A percentile compares a stretch with the other conserved stretches of the same genome.
phyloP scores from a whole-genome alignment of 2,329 filamentous ascomycete species.

The Grosmannia serpens region DNA sequence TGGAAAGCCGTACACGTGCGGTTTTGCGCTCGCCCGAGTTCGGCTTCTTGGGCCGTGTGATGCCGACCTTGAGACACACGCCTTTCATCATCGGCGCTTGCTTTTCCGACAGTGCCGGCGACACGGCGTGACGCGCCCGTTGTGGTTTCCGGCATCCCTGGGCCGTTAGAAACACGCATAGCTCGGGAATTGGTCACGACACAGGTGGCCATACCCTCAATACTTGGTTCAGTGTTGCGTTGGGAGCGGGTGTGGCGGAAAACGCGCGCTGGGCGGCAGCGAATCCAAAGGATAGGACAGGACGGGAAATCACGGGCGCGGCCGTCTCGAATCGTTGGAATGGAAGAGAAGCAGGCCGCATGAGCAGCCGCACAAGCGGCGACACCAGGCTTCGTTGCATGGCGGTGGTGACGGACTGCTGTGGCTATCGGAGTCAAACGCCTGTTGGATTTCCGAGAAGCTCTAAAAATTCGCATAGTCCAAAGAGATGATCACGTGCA shows the following conservation, averaged over 20 bases:
- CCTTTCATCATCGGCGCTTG: slow-evolving; percentile 79
- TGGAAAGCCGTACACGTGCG: slow-evolving; percentile 79
- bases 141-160: slow-evolving; percentile 69
- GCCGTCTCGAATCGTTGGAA: slow-evolving; percentile 11
- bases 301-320: not conserved
- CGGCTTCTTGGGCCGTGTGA: slow-evolving; percentile 94
- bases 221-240: slow-evolving; percentile 64
- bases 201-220: slow-evolving; percentile 33
- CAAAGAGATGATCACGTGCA: not conserved
- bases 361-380: slow-evolving; percentile 22
- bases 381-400: slow-evolving; percentile 19
- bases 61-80: slow-evolving; percentile 88
- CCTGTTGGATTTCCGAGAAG: not conserved
- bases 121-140: slow-evolving; percentile 73
- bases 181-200: not conserved
- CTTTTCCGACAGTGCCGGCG: slow-evolving; percentile 63
- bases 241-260: slow-evolving; percentile 32
- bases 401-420: not conserved
- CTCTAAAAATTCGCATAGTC: not conserved
- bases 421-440: no score
- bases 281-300: slow-evolving; percentile 9
- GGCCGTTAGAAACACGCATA: not conserved
- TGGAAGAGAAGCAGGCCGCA: slow-evolving; percentile 19
- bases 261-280: slow-evolving; percentile 16
- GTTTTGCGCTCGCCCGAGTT: slow-evolving; percentile 97